These are phyloP conservation scores for Leishmania major DNA, from an alignment of 208 protist species.

Conservation along the genomic window DNA sequence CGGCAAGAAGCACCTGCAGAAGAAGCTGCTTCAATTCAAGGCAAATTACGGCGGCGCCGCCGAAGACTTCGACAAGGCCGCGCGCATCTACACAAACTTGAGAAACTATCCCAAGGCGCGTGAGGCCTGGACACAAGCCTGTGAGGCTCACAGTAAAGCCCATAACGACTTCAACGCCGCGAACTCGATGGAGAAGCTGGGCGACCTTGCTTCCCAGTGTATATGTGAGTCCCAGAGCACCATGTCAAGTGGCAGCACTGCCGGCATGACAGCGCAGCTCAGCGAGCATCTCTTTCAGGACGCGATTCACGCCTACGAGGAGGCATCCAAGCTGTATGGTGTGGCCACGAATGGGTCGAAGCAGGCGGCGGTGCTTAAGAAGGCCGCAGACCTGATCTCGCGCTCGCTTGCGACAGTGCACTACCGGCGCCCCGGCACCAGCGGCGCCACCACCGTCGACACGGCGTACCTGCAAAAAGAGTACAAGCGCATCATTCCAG, in stretches of 20 bases:
- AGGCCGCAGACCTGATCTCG: conserved; percentile 32
- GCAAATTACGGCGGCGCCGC: conserved; percentile 65
- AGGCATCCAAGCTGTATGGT: conserved; percentile 33
- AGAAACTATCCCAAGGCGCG: conserved; percentile 39
- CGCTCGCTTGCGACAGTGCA: conserved; percentile 10
- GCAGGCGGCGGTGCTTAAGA: conserved; percentile 34
- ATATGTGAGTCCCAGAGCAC: conserved; percentile 19
- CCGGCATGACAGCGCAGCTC: neutral
- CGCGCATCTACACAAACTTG: conserved; percentile 64
- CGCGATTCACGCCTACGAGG: conserved; percentile 39
- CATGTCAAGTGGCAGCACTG: conserved; percentile 2
- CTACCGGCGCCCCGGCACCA: neutral
- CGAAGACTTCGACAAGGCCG: conserved; percentile 71
- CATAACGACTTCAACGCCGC: conserved; percentile 53
- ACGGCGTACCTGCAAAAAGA: conserved; percentile 12
- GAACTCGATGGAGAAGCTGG: conserved; percentile 54
- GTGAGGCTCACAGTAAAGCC: conserved; percentile 50
- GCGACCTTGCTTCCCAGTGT: conserved; percentile 25
- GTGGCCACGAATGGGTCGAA: conserved; percentile 33
- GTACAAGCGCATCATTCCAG: conserved; percentile 33
- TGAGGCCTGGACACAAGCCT: conserved; percentile 48
- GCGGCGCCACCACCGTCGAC: conserved; percentile 1
- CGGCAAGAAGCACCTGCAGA: conserved; percentile 61
- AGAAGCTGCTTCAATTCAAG: conserved; percentile 52
- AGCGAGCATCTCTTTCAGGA: conserved; percentile 25